Evolutionary conservation across 1,139 yeast genomes (phyloP), one percentile per base, ranked within the genome.

Genomic region (Candida tunisiensis): DNA sequence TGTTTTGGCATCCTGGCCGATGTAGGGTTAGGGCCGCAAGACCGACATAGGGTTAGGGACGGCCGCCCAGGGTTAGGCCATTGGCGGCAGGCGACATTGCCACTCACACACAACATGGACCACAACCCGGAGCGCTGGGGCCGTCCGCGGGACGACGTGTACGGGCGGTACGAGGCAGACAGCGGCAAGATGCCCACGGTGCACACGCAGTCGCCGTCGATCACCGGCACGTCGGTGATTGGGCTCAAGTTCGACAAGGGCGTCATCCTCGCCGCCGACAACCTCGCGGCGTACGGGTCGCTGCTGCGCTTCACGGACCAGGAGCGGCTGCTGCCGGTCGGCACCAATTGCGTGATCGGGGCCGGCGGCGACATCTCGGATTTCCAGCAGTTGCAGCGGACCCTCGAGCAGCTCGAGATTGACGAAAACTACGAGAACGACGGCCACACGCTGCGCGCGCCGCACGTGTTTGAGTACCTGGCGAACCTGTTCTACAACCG

Each of bases 71-170:
- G n/a, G n/a, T n/a, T n/a, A n/a, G n/a, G n/a, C n/a, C n/a, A n/a
- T n/a, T n/a, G n/a, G n/a, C n/a, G n/a, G n/a, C n/a, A n/a, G n/a
- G n/a, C n/a, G n/a, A n/a, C n/a, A n/a, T n/a, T n/a, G n/a, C n/a
- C n/a, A n/a, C n/a, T n/a, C n/a, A n/a, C n/a, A n/a, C n/a, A n/a
- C 7, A 22, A 17, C 6, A 85, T 88, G 98, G 79, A 88, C 47
- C 96, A 88, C 82, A 80, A 78, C 62, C 96, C 94, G 40, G 74
- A 63, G 42, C 64, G 66, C 42, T 88, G 98, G 98, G 98, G 96
- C 13, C 78, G 95, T 56, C 96, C 96, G 34, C 63, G 74, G 28
- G 72, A 77, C 49, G 70, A 66, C 27, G 63, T 72, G 3, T 88
- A 88, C 45, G 98, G 98, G 10, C 51, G 60, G 9, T 88, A 83